Percentiles rank a stretch among this genome's conserved stretches.
These are phyloP conservation scores for Elasticomyces elasticus DNA, from an alignment of 495 filamentous ascomycete genomes.

Conservation along the genomic window DNA sequence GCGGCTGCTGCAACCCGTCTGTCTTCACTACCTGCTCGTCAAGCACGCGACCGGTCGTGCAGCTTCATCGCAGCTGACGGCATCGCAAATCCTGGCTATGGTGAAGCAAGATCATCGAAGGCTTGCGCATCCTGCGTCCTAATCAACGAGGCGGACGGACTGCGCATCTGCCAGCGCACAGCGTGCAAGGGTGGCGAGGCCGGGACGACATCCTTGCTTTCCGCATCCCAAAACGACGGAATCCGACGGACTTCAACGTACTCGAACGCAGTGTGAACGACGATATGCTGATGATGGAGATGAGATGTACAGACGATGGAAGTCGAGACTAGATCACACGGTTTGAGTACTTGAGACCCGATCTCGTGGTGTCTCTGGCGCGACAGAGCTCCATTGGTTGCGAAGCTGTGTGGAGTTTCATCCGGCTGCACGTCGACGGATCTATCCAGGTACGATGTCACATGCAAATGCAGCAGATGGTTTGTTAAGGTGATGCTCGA, in stretches of 20 bases:
- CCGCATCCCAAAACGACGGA: no score
- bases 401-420: neutral
- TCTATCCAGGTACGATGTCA: neutral
- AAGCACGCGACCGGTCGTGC: neutral
- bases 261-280: no score
- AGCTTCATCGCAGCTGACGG: neutral
- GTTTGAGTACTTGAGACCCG: neutral
- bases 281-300: neutral
- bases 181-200: no score
- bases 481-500: neutral
- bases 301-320: neutral
- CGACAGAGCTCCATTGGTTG: neutral
- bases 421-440: neutral
- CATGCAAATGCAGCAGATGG: neutral
- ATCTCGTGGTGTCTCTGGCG: neutral
- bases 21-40: neutral
- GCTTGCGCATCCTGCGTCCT: no score
- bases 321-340: neutral
- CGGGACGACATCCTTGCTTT: no score
- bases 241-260: no score
- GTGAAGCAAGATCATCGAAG: neutral
- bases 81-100: neutral
- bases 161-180: conserved; percentile 2
- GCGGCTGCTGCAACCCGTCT: neutral
- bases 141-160: no score